Conservation (phyloP, 2,329 filamentous ascomycete species). For the Pseudogymnoascus sp. region DNA sequence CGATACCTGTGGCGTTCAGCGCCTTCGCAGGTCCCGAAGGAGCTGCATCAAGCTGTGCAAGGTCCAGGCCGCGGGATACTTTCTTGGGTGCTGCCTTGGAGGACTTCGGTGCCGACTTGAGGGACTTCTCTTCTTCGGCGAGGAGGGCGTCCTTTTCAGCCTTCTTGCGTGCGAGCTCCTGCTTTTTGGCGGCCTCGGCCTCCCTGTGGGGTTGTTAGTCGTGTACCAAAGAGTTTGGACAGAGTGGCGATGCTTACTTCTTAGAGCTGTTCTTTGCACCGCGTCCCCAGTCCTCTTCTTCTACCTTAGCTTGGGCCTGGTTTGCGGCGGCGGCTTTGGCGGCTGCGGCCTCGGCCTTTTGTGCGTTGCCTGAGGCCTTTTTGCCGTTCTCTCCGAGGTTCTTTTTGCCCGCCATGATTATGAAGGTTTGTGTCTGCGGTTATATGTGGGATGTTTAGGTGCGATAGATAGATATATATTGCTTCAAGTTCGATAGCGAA, state of each 20-base stretch:
- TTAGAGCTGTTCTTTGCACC: conserved; percentile 78
- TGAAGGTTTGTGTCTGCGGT: not conserved
- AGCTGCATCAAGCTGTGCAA: conserved; percentile 60
- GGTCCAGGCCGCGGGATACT: conserved; percentile 58
- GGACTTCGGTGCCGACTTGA: conserved; percentile 54
- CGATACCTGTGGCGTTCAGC: conserved; percentile 79
- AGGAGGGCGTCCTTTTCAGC: conserved; percentile 80
- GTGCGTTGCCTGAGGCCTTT: conserved; percentile 80
- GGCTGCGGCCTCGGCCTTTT: conserved; percentile 83
- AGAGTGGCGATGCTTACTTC: conserved; percentile 54
- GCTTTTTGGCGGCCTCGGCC: conserved; percentile 73
- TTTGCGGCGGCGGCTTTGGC: conserved; percentile 67
- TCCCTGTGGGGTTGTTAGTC: conserved; percentile 47
- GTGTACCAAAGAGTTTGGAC: not conserved
- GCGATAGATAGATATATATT: not conserved
- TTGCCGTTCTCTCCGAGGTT: conserved; percentile 68
- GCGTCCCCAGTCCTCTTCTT: conserved; percentile 73
- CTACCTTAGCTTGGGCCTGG: conserved; percentile 54
- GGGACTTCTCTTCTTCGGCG: conserved; percentile 76
- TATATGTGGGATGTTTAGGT: not conserved
- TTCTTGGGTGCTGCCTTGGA: conserved; percentile 61
- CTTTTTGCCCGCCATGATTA: conserved; percentile 64
- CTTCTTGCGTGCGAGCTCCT: conserved; percentile 77
- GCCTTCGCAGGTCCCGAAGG: conserved; percentile 37
- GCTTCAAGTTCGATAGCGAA: not conserved